Evolutionary conservation across 305 asterid species (phyloP).

Genomic region (Fraxinus angustifolia): DNA sequence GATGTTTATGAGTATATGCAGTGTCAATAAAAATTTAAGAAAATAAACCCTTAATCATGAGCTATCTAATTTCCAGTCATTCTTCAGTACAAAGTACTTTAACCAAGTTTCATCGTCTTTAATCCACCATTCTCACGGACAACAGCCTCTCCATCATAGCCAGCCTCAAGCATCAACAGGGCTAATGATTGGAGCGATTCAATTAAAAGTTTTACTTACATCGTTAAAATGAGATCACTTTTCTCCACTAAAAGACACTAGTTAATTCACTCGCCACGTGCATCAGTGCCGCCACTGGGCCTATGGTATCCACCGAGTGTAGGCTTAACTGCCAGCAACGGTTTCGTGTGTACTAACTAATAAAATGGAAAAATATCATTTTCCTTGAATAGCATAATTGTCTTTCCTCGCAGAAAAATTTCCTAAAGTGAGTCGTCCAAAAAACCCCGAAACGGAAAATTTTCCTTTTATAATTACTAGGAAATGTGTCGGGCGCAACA

Average conservation of each 20-base stretch:
- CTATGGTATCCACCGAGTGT: neutral
- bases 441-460: neutral
- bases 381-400: neutral
- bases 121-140: neutral
- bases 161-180: neutral
- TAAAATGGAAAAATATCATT: neutral
- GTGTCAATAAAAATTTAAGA: neutral
- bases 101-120: neutral
- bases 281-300: neutral
- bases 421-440: neutral
- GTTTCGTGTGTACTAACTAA: neutral
- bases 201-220: neutral
- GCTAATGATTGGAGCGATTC: neutral
- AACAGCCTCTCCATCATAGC: neutral
- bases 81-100: neutral
- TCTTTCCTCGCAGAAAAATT: neutral
- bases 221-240: neutral
- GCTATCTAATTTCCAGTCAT: neutral
- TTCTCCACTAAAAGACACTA: neutral
- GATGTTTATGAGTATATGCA: neutral
- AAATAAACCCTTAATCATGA: neutral
- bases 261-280: neutral
- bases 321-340: neutral
- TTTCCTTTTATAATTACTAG: neutral
- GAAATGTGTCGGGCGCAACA: neutral